Evolutionary conservation across 2,329 filamentous ascomycete genomes (phyloP).

Genomic region (Chaetomium sp.): DNA sequence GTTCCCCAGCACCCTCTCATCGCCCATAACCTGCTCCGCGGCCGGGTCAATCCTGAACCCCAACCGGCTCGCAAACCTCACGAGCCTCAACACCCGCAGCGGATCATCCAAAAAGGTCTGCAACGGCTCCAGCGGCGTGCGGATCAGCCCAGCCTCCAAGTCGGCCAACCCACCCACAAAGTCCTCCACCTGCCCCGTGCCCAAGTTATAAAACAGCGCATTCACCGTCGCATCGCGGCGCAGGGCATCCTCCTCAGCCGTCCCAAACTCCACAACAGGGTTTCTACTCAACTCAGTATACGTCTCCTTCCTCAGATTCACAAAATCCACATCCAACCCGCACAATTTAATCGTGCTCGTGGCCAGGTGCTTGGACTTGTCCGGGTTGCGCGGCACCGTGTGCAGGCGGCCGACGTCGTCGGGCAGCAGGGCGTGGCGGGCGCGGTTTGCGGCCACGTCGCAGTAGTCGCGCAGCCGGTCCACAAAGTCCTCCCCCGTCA

Average conservation of each 20-base stretch:
- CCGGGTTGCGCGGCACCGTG: constrained; percentile 88
- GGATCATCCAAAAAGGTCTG: constrained; percentile 96
- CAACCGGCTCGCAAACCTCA: constrained; percentile 86
- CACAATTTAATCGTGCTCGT: constrained; percentile 86
- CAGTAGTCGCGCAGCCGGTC: constrained; percentile 69
- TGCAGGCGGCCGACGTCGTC: constrained; percentile 74
- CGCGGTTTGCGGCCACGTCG: constrained; percentile 56
- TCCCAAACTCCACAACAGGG: constrained; percentile 91
- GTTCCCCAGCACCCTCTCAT: constrained; percentile 74
- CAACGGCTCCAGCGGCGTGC: constrained; percentile 82
- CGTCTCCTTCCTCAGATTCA: constrained; percentile 90
- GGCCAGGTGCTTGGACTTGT: constrained; percentile 95
- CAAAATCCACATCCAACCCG: constrained; percentile 87
- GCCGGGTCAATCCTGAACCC: constrained; percentile 74
- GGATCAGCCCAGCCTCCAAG: constrained; percentile 70
- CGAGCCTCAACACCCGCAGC: constrained; percentile 78
- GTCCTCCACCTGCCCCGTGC: constrained; percentile 79
- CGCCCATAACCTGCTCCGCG: constrained; percentile 73
- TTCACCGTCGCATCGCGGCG: constrained; percentile 93
- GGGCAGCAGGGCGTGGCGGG: constrained; percentile 60
- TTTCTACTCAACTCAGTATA: constrained; percentile 89
- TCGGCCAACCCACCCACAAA: constrained; percentile 79
- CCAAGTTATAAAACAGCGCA: constrained; percentile 92
- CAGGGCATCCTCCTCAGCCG: constrained; percentile 83
- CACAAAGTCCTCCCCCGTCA: constrained; percentile 81